phyloP scores from a whole-genome alignment of 2,329 filamentous ascomycete species.

The Proliferodiscus dingleyae region DNA sequence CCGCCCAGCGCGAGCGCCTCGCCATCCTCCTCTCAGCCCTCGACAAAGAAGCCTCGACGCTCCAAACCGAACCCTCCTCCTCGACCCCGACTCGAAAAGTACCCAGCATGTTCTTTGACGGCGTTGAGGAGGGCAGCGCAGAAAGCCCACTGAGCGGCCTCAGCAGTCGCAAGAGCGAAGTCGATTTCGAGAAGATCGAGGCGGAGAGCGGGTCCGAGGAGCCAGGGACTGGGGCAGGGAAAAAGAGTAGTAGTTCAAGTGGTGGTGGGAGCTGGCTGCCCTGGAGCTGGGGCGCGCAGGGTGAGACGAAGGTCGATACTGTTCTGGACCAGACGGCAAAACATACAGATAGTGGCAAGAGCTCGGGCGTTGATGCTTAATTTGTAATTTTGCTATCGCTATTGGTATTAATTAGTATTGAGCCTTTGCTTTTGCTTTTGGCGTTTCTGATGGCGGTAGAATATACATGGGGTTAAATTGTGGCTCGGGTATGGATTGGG shows the following conservation, averaged over 20 bases:
- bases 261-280: constrained; percentile 44
- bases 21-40: constrained; percentile 70
- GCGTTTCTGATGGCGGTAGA: not conserved
- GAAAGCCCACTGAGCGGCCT: constrained; percentile 45
- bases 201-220: constrained; percentile 63
- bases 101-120: constrained; percentile 26
- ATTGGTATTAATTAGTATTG: too few relatives aligned
- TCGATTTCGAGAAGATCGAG: constrained; percentile 86
- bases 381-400: too few relatives aligned
- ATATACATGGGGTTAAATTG: not conserved
- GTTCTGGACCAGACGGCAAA: constrained; percentile 9
- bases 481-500: not conserved
- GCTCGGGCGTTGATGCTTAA: constrained; percentile 18
- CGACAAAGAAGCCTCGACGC: constrained; percentile 68
- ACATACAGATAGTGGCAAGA: constrained; percentile 11
- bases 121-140: constrained; percentile 28
- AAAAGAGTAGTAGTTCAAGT: constrained; percentile 25
- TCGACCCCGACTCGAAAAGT: constrained; percentile 20
- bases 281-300: constrained; percentile 40
- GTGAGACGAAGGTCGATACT: constrained; percentile 12
- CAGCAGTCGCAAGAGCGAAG: constrained; percentile 78
- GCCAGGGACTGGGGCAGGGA: too few relatives aligned
- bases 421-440: not conserved
- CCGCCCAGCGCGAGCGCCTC: constrained; percentile 73
- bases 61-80: constrained; percentile 35